These are phyloP conservation scores for Lycium barbarum DNA, from an alignment of 257 asterid genomes.

Conservation along the genomic window DNA sequence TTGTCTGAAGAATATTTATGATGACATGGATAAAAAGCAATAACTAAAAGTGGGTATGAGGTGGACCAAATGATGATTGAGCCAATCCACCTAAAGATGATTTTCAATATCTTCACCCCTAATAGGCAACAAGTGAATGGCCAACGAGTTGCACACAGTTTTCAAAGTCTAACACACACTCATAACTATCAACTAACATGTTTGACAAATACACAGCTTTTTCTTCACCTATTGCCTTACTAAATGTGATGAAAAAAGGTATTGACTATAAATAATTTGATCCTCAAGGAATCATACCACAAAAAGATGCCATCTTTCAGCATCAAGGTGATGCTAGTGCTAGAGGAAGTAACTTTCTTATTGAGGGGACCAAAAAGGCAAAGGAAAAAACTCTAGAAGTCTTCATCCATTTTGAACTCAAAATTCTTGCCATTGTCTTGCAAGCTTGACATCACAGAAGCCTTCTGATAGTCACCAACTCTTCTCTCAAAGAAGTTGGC, in stretches of 20 bases:
- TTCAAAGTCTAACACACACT: slow-evolving; percentile 8
- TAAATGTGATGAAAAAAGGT: slow-evolving; percentile 2
- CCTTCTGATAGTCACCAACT: slow-evolving; percentile 83
- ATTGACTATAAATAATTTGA: slow-evolving; percentile 24
- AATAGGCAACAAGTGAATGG: not conserved
- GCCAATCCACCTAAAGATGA: slow-evolving; percentile 32
- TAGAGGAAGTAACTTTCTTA: not conserved
- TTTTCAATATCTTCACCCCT: not conserved
- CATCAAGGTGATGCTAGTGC: slow-evolving; percentile 34
- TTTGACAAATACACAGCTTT: not conserved
- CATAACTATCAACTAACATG: not conserved
- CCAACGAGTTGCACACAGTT: not conserved
- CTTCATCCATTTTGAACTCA: slow-evolving; percentile 71
- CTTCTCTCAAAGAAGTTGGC: slow-evolving; percentile 80
- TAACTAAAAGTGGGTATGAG: slow-evolving; percentile 27
- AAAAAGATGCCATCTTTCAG: slow-evolving; percentile 30
- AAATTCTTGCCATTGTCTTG: slow-evolving; percentile 55
- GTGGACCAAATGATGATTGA: slow-evolving; percentile 34
- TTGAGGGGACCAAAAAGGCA: not conserved
- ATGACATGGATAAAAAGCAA: slow-evolving; percentile 37
- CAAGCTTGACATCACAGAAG: slow-evolving; percentile 78
- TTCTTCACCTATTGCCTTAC: not conserved
- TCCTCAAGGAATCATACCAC: slow-evolving; percentile 28
- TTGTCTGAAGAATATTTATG: slow-evolving; percentile 28
- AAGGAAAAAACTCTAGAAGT: slow-evolving; percentile 53